Base-by-base conservation (phyloP, 805 yeast genomes). In the Sugiyamaella smithiae region DNA sequence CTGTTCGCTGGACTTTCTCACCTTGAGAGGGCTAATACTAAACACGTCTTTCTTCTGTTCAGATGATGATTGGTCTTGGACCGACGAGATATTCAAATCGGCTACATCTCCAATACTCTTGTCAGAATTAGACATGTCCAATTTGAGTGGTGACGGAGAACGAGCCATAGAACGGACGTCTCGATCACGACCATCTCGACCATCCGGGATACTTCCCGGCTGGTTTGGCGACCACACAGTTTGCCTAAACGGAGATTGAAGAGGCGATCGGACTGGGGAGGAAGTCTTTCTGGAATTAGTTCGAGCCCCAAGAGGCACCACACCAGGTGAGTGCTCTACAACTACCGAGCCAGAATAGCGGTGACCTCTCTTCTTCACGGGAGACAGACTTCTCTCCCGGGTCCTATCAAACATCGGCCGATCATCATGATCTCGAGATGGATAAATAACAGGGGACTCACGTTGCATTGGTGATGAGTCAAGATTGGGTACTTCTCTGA, bases 361-460 rank as follows among this genome's bases (percentile, higher is more conserved):
- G 16, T 45, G 48, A n/a, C 43, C 40, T n/a, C 38, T 16, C 33
- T 40, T 45, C 33, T 40, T 45, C 16, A 43, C 32, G 12, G 43
- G 48, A 9, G 43, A 36, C 3, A 40, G 26, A 16, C 43, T 45
- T 14, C 48, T 20, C 3, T 29, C 33, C 14, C 33, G 12, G 12
- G 16, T n/a, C 14, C 33, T 29, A 4, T n/a, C 33, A 7, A n/a
- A n/a, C 33, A 29, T n/a, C 7, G 33, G 33, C 12, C 16, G 3
- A n/a, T n/a, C 16, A 29, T 29, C 33, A 5, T n/a, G 33, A 14
- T 14, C 22, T 19, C 38, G 22, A 12, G 37, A 32, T 11, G 17
- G 17, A 12, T 7, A 11, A 7, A 7, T 16, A 8, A 7, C 19
- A 7, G 7, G 11, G 37, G 20, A 14, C 11, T 4, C 12, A 4